phyloP scores from a whole-genome alignment of 2,329 filamentous ascomycete genomes.

The Tolypocladium pustulatum region DNA sequence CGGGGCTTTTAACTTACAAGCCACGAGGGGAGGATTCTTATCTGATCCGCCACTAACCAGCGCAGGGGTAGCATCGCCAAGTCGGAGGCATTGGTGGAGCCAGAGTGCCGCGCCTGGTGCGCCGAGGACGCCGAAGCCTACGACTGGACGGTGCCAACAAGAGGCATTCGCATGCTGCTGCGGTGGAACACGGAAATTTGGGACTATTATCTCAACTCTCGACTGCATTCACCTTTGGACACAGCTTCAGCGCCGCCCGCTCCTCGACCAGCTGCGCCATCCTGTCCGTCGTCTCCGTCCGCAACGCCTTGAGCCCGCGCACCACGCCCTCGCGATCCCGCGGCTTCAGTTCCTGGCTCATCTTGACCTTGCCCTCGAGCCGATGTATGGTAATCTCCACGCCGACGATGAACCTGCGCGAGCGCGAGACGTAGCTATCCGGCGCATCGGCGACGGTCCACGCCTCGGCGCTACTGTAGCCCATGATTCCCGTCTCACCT shows the following conservation, averaged over 20 bases:
- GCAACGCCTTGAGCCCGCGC: constrained; percentile 36
- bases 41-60: neutral
- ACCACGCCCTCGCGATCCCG: constrained; percentile 47
- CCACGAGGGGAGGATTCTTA: neutral
- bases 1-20: neutral
- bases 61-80: neutral
- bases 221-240: neutral
- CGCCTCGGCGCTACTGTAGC: constrained; percentile 30
- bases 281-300: constrained; percentile 14
- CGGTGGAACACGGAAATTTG: neutral
- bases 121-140: neutral
- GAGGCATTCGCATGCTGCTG: neutral
- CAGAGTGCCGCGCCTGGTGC: neutral
- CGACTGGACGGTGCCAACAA: neutral
- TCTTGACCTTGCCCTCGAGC: constrained; percentile 53
- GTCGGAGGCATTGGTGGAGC: neutral
- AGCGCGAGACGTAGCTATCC: constrained; percentile 38
- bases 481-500: constrained; percentile 45
- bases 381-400: constrained; percentile 45
- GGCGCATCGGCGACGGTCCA: constrained; percentile 52
- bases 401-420: constrained; percentile 46
- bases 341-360: constrained; percentile 48
- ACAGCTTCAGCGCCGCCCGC: constrained; percentile 15
- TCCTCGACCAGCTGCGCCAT: constrained; percentile 21
- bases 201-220: neutral